Evolutionary conservation across 2,329 filamentous ascomycete species (phyloP), one percentile per base, ranked within the genome.

Genomic region (Leptodontidium sp.): DNA sequence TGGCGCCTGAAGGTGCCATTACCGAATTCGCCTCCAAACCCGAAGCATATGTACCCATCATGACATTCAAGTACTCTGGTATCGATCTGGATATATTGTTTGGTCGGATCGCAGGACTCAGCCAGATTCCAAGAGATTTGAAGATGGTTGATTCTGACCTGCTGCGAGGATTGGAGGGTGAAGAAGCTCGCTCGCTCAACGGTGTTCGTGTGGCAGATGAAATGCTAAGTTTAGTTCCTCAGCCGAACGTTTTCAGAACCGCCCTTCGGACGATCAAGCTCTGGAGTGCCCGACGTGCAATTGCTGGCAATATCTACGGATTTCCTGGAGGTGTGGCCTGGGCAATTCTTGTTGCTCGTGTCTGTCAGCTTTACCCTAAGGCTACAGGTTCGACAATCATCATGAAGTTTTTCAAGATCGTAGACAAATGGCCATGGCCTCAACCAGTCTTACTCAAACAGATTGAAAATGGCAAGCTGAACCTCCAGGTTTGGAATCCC

Each of bases 21-120:
- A 91, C 92, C 69, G 93, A 97, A 78, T 85, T 98, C 76, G 91
- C 93, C 1, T 88, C 91, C 0, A 96, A 99, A 47, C 91, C 91
- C 59, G 95, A 97, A 77, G 93, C 95, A 4, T 97, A 93, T 77
- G 95, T 98, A 8, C 96, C 96, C 59, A 97, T 99, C 79, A 98
- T 99, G 84, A 98, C 98, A 79, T 93, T 98, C 77, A 93, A 97
- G 79, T 93, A 97, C 74, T 89, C 87, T 63, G 93, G 91, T 61
- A 97, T 99, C 78, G 96, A 93, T 79, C 97, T 99, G 78, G 96
- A 99, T 85, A 82, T 99, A 74, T 97, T 98, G 78, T 94, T 94
- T 81, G 91, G 92, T 72, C 87, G 92, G 66, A 88, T 97, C 73
- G 84, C 90, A 69, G 86, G 87, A 24, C 83, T 93, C 73, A 88